Conservation (phyloP, 2,329 filamentous ascomycete genomes). For the Diaporthe eres region DNA sequence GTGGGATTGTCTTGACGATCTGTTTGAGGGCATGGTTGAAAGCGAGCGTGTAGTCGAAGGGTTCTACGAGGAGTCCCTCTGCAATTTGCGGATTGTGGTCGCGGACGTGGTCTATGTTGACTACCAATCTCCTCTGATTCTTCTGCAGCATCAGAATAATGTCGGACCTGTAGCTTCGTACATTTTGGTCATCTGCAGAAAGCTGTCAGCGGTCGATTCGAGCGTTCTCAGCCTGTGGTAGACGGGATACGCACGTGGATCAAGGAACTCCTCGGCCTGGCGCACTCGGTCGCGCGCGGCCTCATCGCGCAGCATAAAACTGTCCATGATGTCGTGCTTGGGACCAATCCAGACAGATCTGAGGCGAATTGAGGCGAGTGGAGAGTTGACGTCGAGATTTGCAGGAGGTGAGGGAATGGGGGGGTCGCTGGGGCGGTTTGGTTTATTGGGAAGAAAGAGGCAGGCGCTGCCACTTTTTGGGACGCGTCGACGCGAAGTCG, state of each 20-base stretch:
- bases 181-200: conserved; percentile 65
- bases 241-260: conserved; percentile 78
- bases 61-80: conserved; percentile 81
- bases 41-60: conserved; percentile 89
- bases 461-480: conserved; percentile 22
- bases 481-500: conserved; percentile 37
- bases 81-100: conserved; percentile 88
- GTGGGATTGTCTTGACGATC: conserved; percentile 84
- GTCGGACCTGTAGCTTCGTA: conserved; percentile 86
- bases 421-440: neutral
- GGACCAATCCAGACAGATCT: neutral
- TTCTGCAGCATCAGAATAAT: conserved; percentile 84
- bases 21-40: conserved; percentile 94
- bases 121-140: conserved; percentile 74
- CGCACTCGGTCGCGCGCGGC: conserved; percentile 87
- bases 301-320: conserved; percentile 84
- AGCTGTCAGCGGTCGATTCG: conserved; percentile 11
- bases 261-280: conserved; percentile 91
- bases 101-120: conserved; percentile 92
- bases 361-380: neutral
- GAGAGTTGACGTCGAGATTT: neutral
- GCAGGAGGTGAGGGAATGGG: neutral
- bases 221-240: neutral
- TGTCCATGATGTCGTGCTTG: conserved; percentile 71
- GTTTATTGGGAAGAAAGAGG: conserved; percentile 23